Base-by-base conservation (phyloP, 169 alveolate species). In the Plasmodium adleri region DNA sequence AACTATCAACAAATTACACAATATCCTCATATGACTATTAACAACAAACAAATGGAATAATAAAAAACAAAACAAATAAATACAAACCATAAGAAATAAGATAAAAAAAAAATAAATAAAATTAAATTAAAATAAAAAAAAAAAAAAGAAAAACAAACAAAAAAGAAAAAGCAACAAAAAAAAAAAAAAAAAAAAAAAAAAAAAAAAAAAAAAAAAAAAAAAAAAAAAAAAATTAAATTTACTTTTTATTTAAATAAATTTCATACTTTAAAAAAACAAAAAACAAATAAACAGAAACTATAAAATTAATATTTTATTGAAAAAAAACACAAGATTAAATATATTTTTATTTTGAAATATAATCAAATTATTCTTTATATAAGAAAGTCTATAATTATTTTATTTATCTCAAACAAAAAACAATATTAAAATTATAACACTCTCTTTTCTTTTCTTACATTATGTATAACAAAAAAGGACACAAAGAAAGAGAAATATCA, bases 41-140 rank as follows among this genome's bases (percentile, higher is more conserved):
- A 39, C 47, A 74, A 60, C 20, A 74, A 39, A 74, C 39, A 17
- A 74, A 74, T 32, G 24, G 39, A 74, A 26, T n/a, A 62, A 74
- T 22, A 60, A 0, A 74, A 74, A 59, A 74, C 59, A 32, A 74
- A 45, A 15, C 59, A 60, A 74, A 59, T 59, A 43, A 60, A 74
- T 59, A 39, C 24, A 62, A 58, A 74, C 59, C 32, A 68, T 12
- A 68, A 62, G 49, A 56, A 68, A 80, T 20, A 32, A 54, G 32
- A 54, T 54, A 28, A 62, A 58, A 66, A 26, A 32, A 20, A 54
- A 60, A 64, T 32, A 80, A 67, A 66, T 58, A 68, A 68, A 56
- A 70, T 17, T 17, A 17, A 59, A 13, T 39, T 20, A 43, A 47
- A 59, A 56, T 15, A 56, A 50, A 80, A 32, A 28, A 22, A 49